Evolutionary conservation across 768 basidiomycete genomes (phyloP).

Genomic region (Phylloporus scabripes): DNA sequence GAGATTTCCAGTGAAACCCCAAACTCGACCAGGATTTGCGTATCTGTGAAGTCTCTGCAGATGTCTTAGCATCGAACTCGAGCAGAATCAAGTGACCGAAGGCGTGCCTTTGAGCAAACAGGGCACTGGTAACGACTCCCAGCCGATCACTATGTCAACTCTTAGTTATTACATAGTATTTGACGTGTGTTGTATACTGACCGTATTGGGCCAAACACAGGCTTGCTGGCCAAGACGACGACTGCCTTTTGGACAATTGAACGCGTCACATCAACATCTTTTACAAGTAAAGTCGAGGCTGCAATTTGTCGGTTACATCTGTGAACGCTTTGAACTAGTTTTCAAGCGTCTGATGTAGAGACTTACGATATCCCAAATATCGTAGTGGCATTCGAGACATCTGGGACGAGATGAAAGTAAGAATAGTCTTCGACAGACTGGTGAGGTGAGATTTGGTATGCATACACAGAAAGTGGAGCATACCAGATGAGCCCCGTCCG

Average conservation of each 20-base stretch:
- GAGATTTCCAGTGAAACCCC: slow-evolving; percentile 69
- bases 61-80: neutral
- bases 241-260: slow-evolving; percentile 98
- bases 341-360: neutral
- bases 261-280: slow-evolving; percentile 82
- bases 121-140: slow-evolving; percentile 87
- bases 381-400: slow-evolving; percentile 65
- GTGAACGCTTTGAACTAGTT: slow-evolving; percentile 1
- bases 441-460: slow-evolving; percentile 7
- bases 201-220: slow-evolving; percentile 93
- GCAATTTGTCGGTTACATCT: slow-evolving; percentile 96
- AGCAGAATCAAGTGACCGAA: neutral
- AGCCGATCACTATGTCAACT: slow-evolving; percentile 68
- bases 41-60: slow-evolving; percentile 78
- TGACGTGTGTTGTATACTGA: slow-evolving; percentile 22
- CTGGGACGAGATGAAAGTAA: slow-evolving; percentile 88
- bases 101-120: slow-evolving; percentile 74
- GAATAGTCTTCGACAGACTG: slow-evolving; percentile 76
- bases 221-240: slow-evolving; percentile 86
- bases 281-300: slow-evolving; percentile 68
- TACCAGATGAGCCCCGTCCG: slow-evolving; percentile 95
- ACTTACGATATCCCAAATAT: slow-evolving; percentile 91
- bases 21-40: slow-evolving; percentile 86
- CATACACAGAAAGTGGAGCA: slow-evolving; percentile 1
- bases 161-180: slow-evolving; percentile 1